These are phyloP conservation scores for Desmodesmus armatus DNA, from an alignment of 139 green algal species.

Conservation along the genomic window DNA sequence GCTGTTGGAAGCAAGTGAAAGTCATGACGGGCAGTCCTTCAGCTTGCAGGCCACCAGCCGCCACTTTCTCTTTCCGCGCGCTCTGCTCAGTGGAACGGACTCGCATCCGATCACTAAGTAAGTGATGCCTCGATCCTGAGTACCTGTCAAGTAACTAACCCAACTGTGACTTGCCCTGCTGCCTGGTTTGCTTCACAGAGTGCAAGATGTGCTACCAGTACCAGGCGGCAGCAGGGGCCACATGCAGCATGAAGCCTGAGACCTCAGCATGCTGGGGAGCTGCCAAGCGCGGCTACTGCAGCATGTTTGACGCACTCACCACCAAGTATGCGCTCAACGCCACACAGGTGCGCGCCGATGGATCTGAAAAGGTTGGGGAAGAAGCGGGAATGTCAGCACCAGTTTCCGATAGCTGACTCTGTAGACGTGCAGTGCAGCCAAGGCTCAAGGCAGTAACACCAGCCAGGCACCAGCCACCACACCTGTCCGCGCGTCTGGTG, in stretches of 20 bases:
- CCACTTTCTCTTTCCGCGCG: not conserved
- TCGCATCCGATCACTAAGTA: not conserved
- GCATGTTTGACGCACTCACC: not conserved
- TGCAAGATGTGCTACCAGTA: constrained; percentile 23
- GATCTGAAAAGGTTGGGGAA: not conserved
- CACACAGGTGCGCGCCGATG: not conserved
- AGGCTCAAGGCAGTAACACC: no score
- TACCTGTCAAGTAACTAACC: not conserved
- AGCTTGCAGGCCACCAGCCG: not conserved
- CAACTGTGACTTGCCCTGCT: not conserved
- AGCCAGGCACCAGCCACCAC: no score
- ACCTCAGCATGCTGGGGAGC: not conserved
- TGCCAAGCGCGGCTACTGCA: not conserved
- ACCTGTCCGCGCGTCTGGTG: no score
- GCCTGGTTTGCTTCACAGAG: not conserved
- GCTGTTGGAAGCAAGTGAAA: no score
- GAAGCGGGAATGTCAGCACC: not conserved
- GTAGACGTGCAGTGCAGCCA: no score
- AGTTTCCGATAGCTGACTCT: no score
- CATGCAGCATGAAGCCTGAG: not conserved
- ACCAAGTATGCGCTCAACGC: not conserved
- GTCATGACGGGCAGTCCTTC: not conserved
- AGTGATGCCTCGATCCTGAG: no score
- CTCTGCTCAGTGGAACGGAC: no score
- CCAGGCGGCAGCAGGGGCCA: not conserved